These are phyloP conservation scores for Gossypioides kirkii DNA, from an alignment of 345 rosid species.

Conservation along the genomic window DNA sequence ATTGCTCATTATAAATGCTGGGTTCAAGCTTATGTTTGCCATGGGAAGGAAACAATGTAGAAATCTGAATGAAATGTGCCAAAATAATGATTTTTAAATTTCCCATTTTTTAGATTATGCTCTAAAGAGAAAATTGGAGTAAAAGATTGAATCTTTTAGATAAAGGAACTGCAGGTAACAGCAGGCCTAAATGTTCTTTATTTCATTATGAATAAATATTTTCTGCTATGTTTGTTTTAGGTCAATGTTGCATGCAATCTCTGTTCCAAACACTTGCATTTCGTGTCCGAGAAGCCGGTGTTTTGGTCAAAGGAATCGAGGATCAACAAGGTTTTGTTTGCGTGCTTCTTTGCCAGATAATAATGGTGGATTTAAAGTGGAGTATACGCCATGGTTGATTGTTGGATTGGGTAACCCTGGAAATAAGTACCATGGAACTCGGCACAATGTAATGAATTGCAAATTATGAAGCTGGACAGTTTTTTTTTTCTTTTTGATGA, in stretches of 20 bases:
- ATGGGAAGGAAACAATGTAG: background rate
- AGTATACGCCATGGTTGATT: conserved; percentile 85
- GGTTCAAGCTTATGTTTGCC: background rate
- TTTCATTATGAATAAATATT: background rate
- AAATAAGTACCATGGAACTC: conserved; percentile 82
- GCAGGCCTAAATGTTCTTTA: background rate
- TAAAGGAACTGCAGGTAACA: background rate
- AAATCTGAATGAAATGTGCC: background rate
- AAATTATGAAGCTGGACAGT: background rate
- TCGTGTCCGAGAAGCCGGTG: conserved; percentile 26
- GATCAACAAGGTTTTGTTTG: conserved; percentile 32
- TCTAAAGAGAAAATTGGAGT: background rate
- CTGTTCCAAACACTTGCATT: conserved; percentile 44
- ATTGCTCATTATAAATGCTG: background rate
- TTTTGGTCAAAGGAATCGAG: conserved; percentile 24
- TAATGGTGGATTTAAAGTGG: conserved; percentile 43
- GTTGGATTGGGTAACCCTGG: conserved; percentile 95
- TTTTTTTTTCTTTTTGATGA: background rate
- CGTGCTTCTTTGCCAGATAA: conserved; percentile 39
- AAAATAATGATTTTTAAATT: background rate
- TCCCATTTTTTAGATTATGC: background rate
- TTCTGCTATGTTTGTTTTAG: background rate
- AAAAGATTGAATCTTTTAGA: background rate
- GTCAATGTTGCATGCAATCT: conserved; percentile 59
- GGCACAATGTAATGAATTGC: conserved; percentile 69